A percentile compares a stretch with the other conserved stretches of the same genome.
phyloP scores from a whole-genome alignment of 768 basidiomycete species.

The Suillus paluster region DNA sequence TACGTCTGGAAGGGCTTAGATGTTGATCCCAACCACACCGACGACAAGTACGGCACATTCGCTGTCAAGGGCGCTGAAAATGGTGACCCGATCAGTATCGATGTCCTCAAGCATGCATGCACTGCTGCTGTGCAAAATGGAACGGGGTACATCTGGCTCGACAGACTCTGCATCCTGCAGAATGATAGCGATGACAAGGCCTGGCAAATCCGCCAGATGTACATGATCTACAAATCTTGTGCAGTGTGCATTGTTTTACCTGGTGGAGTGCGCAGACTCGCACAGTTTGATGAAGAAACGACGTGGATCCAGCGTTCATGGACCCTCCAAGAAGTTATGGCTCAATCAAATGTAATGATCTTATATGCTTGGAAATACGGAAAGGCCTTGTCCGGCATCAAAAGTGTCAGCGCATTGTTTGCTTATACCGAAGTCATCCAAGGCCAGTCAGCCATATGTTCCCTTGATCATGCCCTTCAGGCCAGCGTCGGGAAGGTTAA shows the following conservation, averaged over 20 bases:
- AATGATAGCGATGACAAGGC: slow-evolving; percentile 17
- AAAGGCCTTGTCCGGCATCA: neutral
- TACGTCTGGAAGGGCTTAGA: slow-evolving; percentile 2
- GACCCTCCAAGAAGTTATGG: slow-evolving; percentile 20
- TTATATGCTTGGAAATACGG: neutral
- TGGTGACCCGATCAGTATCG: too few species aligned
- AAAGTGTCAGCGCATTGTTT: neutral
- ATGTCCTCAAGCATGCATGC: slow-evolving; percentile 15
- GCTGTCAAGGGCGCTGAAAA: slow-evolving; percentile 17
- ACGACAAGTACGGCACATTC: neutral
- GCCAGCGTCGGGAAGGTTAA: neutral
- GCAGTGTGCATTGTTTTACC: slow-evolving; percentile 21
- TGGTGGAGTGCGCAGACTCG: slow-evolving; percentile 21
- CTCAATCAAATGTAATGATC: neutral
- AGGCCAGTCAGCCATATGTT: neutral
- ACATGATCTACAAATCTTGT: slow-evolving; percentile 18
- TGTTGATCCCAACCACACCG: neutral
- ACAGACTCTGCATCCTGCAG: slow-evolving; percentile 23
- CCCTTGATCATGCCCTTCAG: neutral
- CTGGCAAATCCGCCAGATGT: slow-evolving; percentile 26
- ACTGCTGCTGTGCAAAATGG: slow-evolving; percentile 3
- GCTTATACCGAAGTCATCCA: neutral
- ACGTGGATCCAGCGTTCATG: slow-evolving; percentile 22
- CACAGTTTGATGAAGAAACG: slow-evolving; percentile 16
- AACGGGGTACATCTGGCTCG: slow-evolving; percentile 15